phyloP scores from a whole-genome alignment of 2,329 filamentous ascomycete species.

The Gliomastix tumulicola region DNA sequence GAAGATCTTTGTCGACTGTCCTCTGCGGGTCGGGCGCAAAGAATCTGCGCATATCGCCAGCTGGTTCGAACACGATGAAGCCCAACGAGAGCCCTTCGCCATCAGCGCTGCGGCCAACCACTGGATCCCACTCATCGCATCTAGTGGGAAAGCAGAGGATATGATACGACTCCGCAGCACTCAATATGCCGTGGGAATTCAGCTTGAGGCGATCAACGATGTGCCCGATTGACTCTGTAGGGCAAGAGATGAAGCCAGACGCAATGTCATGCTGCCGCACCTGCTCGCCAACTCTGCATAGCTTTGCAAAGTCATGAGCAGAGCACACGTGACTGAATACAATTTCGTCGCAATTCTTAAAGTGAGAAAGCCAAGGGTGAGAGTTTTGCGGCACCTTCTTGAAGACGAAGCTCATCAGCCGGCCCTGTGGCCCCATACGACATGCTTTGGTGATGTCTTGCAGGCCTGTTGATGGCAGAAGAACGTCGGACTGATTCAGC shows the following conservation, averaged over 20 bases:
- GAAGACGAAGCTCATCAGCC: slow-evolving; percentile 1
- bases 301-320: slow-evolving; percentile 19
- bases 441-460: slow-evolving; percentile 1
- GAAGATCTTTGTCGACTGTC: no score
- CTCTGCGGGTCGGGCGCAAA: no score
- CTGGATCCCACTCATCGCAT: slow-evolving; percentile 23
- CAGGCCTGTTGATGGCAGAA: no score
- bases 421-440: background rate
- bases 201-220: slow-evolving; percentile 24
- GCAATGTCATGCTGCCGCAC: slow-evolving; percentile 4
- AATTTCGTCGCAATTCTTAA: slow-evolving; percentile 15
- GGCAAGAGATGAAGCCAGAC: slow-evolving; percentile 10
- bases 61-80: slow-evolving; percentile 26
- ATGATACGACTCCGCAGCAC: slow-evolving; percentile 19
- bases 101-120: background rate
- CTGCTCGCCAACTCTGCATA: no score
- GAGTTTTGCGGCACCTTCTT: background rate
- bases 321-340: slow-evolving; percentile 26
- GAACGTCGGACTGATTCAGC: no score
- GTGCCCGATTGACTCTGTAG: slow-evolving; percentile 12
- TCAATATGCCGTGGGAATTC: slow-evolving; percentile 26
- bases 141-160: slow-evolving; percentile 30
- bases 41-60: background rate
- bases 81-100: slow-evolving; percentile 13
- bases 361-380: slow-evolving; percentile 15